Evolutionary conservation across 306 rosid species (phyloP).

Genomic region (Arachis hypogaea): DNA sequence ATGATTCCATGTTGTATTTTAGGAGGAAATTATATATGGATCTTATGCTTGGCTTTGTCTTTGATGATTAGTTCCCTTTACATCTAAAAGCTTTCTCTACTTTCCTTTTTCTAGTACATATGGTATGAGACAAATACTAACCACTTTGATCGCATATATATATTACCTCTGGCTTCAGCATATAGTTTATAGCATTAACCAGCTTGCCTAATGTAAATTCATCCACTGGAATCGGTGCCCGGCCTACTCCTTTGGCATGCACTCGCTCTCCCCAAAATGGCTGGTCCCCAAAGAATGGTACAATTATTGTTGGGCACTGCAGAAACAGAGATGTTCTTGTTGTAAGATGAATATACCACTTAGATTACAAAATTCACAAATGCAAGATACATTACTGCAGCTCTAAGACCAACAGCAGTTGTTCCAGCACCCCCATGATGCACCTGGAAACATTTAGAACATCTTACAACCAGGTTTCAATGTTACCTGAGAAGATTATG

Average conservation of each 20-base stretch:
- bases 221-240: conserved; percentile 76
- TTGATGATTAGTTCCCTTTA: not conserved
- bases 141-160: conserved; percentile 20
- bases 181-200: conserved; percentile 73
- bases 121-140: conserved; percentile 24
- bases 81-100: too few species aligned
- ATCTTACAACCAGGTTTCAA: conserved; percentile 32
- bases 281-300: conserved; percentile 96
- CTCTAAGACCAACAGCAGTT: conserved; percentile 96
- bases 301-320: conserved; percentile 91
- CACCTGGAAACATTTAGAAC: conserved; percentile 59
- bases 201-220: conserved; percentile 68
- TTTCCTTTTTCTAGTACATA: not conserved
- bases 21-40: not conserved
- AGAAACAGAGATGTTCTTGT: conserved; percentile 22
- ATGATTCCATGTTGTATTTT: not conserved
- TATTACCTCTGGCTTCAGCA: conserved; percentile 84
- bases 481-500: conserved; percentile 4
- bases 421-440: conserved; percentile 99
- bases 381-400: conserved; percentile 61
- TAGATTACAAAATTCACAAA: conserved; percentile 1
- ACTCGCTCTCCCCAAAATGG: conserved; percentile 97
- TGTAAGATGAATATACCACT: conserved; percentile 20
- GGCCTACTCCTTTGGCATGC: conserved; percentile 85
- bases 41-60: conserved; percentile 9